phyloP scores from a whole-genome alignment of 495 filamentous ascomycete species.

The Penicillium crystallinum region DNA sequence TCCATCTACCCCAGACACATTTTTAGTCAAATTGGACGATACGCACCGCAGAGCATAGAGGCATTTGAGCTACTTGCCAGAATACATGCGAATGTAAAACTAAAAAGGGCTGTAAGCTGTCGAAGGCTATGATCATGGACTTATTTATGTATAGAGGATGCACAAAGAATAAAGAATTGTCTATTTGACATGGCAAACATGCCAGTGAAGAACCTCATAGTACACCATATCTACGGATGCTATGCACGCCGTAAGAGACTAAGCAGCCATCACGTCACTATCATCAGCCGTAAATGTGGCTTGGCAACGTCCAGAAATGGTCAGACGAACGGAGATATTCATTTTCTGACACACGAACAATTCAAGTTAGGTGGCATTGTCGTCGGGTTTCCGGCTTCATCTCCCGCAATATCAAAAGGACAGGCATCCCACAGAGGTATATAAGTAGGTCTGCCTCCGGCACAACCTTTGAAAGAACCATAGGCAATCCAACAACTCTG shows the following conservation, averaged over 20 bases:
- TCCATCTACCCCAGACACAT: not conserved
- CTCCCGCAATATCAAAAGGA: not conserved
- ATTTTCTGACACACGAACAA: not conserved
- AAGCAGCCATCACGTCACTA: not conserved
- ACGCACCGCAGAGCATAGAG: not conserved
- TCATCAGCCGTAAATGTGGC: not conserved
- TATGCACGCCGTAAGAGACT: too few species aligned
- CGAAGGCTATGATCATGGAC: too few species aligned
- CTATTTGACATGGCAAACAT: too few species aligned
- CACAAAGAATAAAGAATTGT: too few species aligned
- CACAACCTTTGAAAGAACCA: not conserved
- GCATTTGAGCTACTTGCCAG: too few species aligned
- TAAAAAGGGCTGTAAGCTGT: too few species aligned
- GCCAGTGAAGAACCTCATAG: too few species aligned
- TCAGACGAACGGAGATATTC: not conserved
- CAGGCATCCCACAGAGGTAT: not conserved
- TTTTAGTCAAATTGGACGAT: not conserved
- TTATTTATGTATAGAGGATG: too few species aligned
- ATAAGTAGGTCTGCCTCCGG: not conserved
- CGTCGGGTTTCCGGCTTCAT: not conserved
- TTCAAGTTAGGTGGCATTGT: not conserved
- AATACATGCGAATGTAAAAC: too few species aligned
- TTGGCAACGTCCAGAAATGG: not conserved
- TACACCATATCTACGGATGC: too few species aligned
- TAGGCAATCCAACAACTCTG: not conserved